These are phyloP conservation scores for Saturnispora sanitii DNA, from an alignment of 805 yeast species.

Conservation along the genomic window DNA sequence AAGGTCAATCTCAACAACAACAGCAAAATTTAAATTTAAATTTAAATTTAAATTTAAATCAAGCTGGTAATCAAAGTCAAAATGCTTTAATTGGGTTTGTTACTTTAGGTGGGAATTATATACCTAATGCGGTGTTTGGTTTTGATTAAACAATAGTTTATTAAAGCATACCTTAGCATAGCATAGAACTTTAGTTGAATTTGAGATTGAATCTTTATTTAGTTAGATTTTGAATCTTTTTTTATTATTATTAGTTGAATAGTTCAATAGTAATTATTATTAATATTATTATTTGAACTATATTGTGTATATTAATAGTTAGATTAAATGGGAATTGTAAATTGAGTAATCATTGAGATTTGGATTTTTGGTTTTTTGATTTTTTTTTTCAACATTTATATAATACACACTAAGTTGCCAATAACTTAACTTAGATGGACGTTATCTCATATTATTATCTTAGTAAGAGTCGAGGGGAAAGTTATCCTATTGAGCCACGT, in stretches of 20 bases:
- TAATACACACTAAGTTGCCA: background rate
- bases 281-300: no score
- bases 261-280: no score
- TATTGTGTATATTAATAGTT: no score
- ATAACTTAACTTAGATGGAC: background rate
- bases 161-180: no score
- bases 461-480: background rate
- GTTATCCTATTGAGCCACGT: background rate
- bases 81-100: background rate
- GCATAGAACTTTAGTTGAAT: no score
- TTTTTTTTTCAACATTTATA: no score
- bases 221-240: no score
- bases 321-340: no score
- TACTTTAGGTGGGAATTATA: background rate
- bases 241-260: no score
- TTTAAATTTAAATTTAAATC: background rate
- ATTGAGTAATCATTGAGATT: no score
- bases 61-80: conserved; percentile 1
- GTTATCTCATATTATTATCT: background rate
- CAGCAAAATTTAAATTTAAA: background rate
- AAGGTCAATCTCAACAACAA: background rate
- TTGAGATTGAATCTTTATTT: no score
- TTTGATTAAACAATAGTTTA: background rate
- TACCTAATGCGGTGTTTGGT: conserved; percentile 14
- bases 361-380: no score